A percentile compares a stretch with the other conserved stretches of the same genome.
Evolutionary conservation across 2,329 filamentous ascomycete genomes (phyloP).

Genomic region (Helicocarpus griseus): DNA sequence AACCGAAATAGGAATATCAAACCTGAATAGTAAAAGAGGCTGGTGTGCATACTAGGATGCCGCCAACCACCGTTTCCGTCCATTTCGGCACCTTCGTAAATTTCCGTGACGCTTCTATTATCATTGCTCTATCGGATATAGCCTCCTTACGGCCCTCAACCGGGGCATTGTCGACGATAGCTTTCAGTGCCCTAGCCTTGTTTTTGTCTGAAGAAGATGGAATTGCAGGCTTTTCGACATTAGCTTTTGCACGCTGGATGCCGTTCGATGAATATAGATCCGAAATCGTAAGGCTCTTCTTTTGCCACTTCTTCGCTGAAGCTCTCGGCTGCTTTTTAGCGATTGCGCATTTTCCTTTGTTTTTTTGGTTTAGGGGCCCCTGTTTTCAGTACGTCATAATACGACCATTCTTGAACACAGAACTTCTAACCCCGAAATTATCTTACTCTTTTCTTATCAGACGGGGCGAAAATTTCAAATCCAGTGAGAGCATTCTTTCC

Average conservation of each 20-base stretch:
- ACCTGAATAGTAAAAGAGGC: conserved; percentile 30
- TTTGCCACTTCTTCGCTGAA: background rate
- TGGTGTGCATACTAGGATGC: conserved; percentile 23
- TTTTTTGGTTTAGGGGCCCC: background rate
- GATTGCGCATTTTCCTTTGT: background rate
- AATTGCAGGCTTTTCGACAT: conserved; percentile 15
- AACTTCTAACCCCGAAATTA: background rate
- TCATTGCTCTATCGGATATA: conserved; percentile 16
- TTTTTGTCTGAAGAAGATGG: conserved; percentile 17
- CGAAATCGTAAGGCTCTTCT: background rate
- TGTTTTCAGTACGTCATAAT: background rate
- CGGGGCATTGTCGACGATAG: conserved; percentile 25
- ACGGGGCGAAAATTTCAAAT: background rate
- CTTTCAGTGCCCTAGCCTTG: conserved; percentile 22
- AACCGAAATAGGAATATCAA: background rate
- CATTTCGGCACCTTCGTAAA: conserved; percentile 19
- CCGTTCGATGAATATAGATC: conserved; percentile 15
- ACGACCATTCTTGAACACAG: background rate
- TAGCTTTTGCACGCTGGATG: conserved; percentile 20
- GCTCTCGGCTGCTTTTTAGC: background rate
- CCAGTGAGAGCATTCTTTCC: background rate
- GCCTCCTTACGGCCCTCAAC: conserved; percentile 15
- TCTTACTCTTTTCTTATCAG: background rate
- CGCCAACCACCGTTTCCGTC: conserved; percentile 25
- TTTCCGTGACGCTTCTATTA: conserved; percentile 20